phyloP scores from a whole-genome alignment of 75 land plant species.

The Pseudotsuga menziesii region DNA sequence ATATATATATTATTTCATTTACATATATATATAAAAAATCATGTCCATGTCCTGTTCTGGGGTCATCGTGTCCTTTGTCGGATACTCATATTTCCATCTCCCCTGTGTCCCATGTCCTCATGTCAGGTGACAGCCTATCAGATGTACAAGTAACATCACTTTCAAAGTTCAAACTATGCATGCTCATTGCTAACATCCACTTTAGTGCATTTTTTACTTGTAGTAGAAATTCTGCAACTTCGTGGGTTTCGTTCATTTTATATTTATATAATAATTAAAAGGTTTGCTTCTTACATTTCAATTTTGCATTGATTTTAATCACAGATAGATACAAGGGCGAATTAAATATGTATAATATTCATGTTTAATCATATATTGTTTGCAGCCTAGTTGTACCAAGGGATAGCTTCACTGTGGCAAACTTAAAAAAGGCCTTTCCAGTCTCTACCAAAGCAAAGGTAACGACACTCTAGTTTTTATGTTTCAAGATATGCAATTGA shows the following conservation, averaged over 20 bases:
- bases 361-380: neutral
- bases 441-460: constrained; percentile 20
- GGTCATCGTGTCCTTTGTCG: no score
- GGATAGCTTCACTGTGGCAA: constrained; percentile 19
- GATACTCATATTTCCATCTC: neutral
- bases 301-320: neutral
- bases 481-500: neutral
- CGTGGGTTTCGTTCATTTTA: neutral
- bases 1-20: no score
- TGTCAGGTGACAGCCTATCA: no score
- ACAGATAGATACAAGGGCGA: neutral
- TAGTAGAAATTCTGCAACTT: neutral
- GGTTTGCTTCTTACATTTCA: neutral
- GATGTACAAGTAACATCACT: no score
- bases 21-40: no score
- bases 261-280: neutral
- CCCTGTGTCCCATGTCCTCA: no score
- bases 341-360: neutral
- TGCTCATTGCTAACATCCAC: neutral
- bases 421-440: constrained; percentile 12
- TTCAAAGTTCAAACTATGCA: no score
- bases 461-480: neutral
- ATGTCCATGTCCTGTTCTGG: no score
- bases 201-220: neutral
- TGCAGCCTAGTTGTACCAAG: constrained; percentile 29